Evolutionary conservation across 345 rosid genomes (phyloP).

Genomic region (Arabis hirsuta): DNA sequence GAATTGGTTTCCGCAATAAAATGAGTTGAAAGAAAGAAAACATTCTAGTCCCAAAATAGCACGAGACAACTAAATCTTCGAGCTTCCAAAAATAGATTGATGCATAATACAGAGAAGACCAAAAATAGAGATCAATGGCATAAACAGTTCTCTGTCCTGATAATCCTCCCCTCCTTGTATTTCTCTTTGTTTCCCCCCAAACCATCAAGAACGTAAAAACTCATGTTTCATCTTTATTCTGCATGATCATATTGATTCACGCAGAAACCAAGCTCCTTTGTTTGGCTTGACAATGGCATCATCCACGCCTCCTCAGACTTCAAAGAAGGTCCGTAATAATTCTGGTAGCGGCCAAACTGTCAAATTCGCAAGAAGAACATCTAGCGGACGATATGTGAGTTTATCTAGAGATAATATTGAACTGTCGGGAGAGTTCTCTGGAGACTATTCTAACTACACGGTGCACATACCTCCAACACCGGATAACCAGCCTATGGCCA

Average conservation of each 20-base stretch:
- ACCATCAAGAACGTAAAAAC: slow-evolving; percentile 13
- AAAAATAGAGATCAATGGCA: slow-evolving; percentile 26
- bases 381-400: slow-evolving; percentile 95
- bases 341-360: slow-evolving; percentile 79
- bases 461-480: slow-evolving; percentile 97
- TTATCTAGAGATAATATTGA: slow-evolving; percentile 85
- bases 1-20: neutral
- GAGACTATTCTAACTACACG: slow-evolving; percentile 86
- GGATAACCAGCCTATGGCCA: slow-evolving; percentile 87
- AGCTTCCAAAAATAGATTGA: slow-evolving; percentile 30
- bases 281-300: slow-evolving; percentile 53
- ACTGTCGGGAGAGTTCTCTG: slow-evolving; percentile 75
- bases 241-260: slow-evolving; percentile 28
- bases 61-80: slow-evolving; percentile 10
- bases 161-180: slow-evolving; percentile 34
- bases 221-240: slow-evolving; percentile 11
- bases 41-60: slow-evolving; percentile 24
- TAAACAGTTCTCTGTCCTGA: slow-evolving; percentile 7
- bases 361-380: slow-evolving; percentile 85
- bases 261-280: slow-evolving; percentile 26
- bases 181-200: slow-evolving; percentile 19
- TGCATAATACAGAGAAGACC: slow-evolving; percentile 6
- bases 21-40: neutral
- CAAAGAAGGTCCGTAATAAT: slow-evolving; percentile 63
- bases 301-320: slow-evolving; percentile 58